Evolutionary conservation across 1,284 basidiomycete genomes (phyloP).

Genomic region (Cutaneotrichosporon sp.): DNA sequence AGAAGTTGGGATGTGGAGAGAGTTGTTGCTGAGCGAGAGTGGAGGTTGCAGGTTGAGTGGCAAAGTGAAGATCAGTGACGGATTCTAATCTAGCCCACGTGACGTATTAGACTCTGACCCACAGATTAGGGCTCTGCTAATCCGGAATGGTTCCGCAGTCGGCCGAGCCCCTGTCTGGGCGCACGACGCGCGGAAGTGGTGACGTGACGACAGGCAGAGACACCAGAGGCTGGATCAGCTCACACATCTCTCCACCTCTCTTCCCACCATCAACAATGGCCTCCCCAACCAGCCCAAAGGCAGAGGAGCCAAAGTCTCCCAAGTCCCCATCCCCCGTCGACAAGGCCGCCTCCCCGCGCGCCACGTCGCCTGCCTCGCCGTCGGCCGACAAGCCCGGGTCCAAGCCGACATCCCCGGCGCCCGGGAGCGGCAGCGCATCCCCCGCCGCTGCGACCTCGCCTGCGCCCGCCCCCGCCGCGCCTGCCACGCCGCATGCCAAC

Average conservation of each 20-base stretch:
- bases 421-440: neutral
- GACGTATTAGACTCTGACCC: neutral
- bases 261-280: constrained; percentile 1
- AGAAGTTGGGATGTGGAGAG: neutral
- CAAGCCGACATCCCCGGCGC: neutral
- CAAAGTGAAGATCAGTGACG: neutral
- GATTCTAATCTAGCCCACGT: neutral
- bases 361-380: neutral
- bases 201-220: constrained; percentile 1
- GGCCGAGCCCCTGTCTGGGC: neutral
- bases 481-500: constrained; percentile 23
- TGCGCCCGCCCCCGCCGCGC: constrained; percentile 10
- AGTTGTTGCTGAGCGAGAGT: neutral
- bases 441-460: neutral
- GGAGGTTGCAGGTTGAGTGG: constrained; percentile 4
- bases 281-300: constrained; percentile 4
- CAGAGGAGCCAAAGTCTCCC: neutral
- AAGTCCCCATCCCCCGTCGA: neutral
- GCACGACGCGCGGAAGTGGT: neutral
- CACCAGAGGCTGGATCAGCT: neutral
- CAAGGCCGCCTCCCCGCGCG: neutral
- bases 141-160: neutral
- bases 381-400: neutral
- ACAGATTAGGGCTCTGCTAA: neutral
- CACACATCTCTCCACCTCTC: neutral